Evolutionary conservation across 108 stramenopile species (phyloP), one percentile per base, ranked within the genome.

Genomic region (Skeletonema costatum): DNA sequence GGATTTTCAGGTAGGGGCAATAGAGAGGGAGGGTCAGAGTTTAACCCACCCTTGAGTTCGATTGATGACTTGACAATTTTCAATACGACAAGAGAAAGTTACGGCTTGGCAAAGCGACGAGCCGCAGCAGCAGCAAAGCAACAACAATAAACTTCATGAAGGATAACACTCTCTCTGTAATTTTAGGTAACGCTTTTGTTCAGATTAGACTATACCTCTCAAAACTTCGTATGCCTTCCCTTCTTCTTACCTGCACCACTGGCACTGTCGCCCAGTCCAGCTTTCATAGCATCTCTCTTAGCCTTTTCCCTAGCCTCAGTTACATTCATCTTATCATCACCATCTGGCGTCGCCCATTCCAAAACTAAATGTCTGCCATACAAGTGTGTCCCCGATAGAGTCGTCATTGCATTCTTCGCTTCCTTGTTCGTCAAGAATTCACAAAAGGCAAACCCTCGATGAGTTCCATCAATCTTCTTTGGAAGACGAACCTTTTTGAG

Each of bases 401-500:
- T 78, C 13, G 66, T 75, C 87, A 96, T 95, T 1, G 98, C 98
- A 36, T 85, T 84, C 72, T 76, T 61, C 6, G 99, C 98, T 80
- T 99, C 98, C 74, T 97, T 94, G n/a, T 74, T 62, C 7, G 97
- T 96, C 61, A 87, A 50, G 77, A 95, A 99, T 32, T 99, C 98
- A 16, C 98, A 92, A 76, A 99, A 99, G 30, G 97, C 98, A 76
- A 99, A 99, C 6, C 99, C 99, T 42, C 99, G 98, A 84, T 97
- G 95, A 10, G 75, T 77, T 14, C 98, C 98, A 80, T 97, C 98
- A 73, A 97, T 96, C 84, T 97, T 97, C 77, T 97, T 98, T 5
- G 99, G 99, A n/a, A 99, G 75, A 5, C 98, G 97, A 14, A 99
- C 96, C 50, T 86, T 88, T 70, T 95, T 95, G 16, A 99, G 83